These are phyloP conservation scores for Melanogaster broomeanus DNA, from an alignment of 768 basidiomycete genomes.

Conservation along the genomic window DNA sequence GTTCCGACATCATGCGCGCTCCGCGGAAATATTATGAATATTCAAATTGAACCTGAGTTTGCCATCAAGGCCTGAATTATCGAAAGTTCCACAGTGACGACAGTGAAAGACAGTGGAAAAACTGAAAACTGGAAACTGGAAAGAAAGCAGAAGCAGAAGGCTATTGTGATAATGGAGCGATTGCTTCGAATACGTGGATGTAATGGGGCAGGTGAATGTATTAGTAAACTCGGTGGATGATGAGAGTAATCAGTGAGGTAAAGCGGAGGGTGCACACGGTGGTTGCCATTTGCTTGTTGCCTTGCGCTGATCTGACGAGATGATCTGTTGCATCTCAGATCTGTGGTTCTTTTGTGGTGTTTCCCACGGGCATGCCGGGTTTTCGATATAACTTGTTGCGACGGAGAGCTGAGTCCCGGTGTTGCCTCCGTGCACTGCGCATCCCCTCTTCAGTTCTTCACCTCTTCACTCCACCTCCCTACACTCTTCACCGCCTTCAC, in stretches of 20 bases:
- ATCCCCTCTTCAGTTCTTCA: slow-evolving; percentile 4
- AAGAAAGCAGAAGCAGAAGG: not conserved
- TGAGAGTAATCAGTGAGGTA: no score
- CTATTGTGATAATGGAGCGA: not conserved
- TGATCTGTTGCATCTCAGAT: no score
- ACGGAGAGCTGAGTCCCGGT: slow-evolving; percentile 15
- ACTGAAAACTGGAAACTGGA: not conserved
- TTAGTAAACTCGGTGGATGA: no score
- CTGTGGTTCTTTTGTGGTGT: no score
- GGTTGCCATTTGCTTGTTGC: no score
- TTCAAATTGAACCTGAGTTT: not conserved
- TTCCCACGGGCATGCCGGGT: slow-evolving; percentile 7
- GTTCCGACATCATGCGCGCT: not conserved
- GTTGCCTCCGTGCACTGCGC: slow-evolving; percentile 1
- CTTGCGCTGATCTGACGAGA: no score
- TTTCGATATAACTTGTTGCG: slow-evolving; percentile 34
- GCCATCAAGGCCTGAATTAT: no score
- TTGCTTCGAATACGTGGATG: no score
- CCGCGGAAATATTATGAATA: slow-evolving; percentile 8
- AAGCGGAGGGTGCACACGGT: no score
- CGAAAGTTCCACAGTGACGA: no score
- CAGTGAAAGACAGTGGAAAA: no score
- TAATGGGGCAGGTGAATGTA: no score
- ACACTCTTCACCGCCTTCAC: slow-evolving; percentile 12
- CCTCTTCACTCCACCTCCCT: slow-evolving; percentile 7